Conservation (phyloP, 2,329 filamentous ascomycete genomes). For the Monilinia laxa region DNA sequence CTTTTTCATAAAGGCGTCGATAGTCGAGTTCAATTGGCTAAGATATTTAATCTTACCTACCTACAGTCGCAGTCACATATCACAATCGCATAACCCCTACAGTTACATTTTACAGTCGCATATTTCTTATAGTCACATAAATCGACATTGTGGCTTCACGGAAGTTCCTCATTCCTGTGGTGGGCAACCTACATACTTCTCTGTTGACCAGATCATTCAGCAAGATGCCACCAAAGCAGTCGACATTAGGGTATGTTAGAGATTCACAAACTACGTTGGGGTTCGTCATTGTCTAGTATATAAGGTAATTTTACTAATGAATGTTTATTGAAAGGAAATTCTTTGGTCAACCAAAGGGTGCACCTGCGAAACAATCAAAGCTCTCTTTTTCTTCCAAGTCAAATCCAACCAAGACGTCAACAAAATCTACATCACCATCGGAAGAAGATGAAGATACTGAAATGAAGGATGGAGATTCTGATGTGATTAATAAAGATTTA, state of each 20-base stretch:
- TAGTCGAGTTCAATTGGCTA: constrained; percentile 2
- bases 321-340: constrained; percentile 65
- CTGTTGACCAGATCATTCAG: constrained; percentile 27
- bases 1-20: background rate
- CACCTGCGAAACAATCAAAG: constrained; percentile 72
- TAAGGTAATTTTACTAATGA: constrained; percentile 26
- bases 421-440: constrained; percentile 31
- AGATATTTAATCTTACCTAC: background rate
- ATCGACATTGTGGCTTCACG: constrained; percentile 38
- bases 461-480: constrained; percentile 36
- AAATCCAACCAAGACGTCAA: constrained; percentile 37
- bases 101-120: background rate
- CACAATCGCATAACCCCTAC: background rate
- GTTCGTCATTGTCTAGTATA: constrained; percentile 49
- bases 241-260: constrained; percentile 85
- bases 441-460: constrained; percentile 35
- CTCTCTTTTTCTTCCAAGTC: constrained; percentile 69
- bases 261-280: constrained; percentile 70
- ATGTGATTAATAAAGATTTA: constrained; percentile 20
- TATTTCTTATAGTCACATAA: constrained; percentile 11
- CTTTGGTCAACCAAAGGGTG: constrained; percentile 67
- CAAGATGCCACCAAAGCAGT: constrained; percentile 53
- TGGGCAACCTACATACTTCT: constrained; percentile 28
- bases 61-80: too few relatives aligned
- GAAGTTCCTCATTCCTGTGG: constrained; percentile 26